A percentile compares a stretch with the other conserved stretches of the same genome.
phyloP scores from a whole-genome alignment of 2,329 filamentous ascomycete species.

The Fusarium caatingaense region DNA sequence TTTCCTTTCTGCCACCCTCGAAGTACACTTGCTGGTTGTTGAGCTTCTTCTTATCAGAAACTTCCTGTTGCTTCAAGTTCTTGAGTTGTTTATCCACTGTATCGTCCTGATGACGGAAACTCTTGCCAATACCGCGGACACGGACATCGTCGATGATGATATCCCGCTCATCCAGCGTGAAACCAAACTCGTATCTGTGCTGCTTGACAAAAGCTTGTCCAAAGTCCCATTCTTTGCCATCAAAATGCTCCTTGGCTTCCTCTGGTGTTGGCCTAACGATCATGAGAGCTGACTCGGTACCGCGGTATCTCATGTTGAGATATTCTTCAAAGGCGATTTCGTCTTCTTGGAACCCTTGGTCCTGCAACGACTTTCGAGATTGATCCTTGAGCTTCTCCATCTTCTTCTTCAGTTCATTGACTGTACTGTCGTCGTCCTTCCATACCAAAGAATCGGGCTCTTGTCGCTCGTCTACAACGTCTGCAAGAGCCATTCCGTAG shows the following conservation, averaged over 20 bases:
- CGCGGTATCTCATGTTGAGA: conserved; percentile 91
- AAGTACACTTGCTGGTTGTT: conserved; percentile 82
- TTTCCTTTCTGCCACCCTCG: conserved; percentile 80
- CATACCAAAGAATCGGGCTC: conserved; percentile 76
- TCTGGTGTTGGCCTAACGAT: conserved; percentile 77
- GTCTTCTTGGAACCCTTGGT: conserved; percentile 81
- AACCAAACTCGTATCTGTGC: conserved; percentile 93
- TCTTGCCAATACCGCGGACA: conserved; percentile 89
- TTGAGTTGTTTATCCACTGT: conserved; percentile 87
- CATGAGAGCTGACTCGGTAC: conserved; percentile 93
- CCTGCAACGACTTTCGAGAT: conserved; percentile 72
- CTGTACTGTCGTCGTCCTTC: conserved; percentile 67
- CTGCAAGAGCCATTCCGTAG: conserved; percentile 92
- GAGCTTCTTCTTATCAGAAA: conserved; percentile 70
- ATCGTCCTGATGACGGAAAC: conserved; percentile 81
- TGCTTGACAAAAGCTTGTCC: conserved; percentile 86
- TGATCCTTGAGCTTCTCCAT: conserved; percentile 84
- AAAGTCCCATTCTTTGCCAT: conserved; percentile 81
- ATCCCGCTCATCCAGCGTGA: conserved; percentile 84
- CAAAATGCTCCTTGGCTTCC: conserved; percentile 69
- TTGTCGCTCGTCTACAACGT: conserved; percentile 92
- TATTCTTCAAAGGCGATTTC: conserved; percentile 91
- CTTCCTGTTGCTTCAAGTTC: conserved; percentile 70
- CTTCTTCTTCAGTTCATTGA: conserved; percentile 74
- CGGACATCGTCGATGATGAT: conserved; percentile 92